Conservation (phyloP, 305 asterid species). For the Petunia hybrid region DNA sequence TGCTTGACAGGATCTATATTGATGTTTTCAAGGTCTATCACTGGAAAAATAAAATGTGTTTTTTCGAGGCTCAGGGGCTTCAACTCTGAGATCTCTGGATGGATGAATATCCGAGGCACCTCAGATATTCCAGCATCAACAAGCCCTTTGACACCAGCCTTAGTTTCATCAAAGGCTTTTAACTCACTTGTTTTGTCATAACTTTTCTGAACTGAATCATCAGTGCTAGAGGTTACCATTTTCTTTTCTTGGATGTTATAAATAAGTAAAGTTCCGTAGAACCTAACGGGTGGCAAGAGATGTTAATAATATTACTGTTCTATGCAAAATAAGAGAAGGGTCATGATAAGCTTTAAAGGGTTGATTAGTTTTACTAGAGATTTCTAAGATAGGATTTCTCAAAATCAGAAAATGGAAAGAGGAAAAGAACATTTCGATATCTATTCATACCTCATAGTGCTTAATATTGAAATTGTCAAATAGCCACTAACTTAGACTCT, state of each 20-base stretch:
- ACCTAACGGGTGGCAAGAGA: no score
- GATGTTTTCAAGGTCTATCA: conserved; percentile 37
- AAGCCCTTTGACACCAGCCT: conserved; percentile 28
- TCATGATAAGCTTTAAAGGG: not conserved
- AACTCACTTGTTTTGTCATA: conserved; percentile 24
- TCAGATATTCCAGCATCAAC: conserved; percentile 42
- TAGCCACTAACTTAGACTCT: not conserved
- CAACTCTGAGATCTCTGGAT: conserved; percentile 9
- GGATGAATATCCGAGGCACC: conserved; percentile 42
- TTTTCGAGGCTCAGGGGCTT: not conserved
- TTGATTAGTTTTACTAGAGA: not conserved
- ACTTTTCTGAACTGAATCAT: not conserved
- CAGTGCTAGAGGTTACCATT: not conserved
- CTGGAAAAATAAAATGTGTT: conserved; percentile 29
- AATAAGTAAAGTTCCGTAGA: not conserved
- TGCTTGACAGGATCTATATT: conserved; percentile 27
- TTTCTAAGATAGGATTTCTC: not conserved
- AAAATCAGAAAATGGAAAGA: no score
- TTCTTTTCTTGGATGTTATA: not conserved
- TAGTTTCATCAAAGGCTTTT: not conserved
- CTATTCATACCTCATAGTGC: no score
- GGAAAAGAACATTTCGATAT: no score
- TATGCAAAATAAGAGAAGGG: not conserved
- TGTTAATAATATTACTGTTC: no score
- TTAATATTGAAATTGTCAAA: not conserved